Evolutionary conservation across 306 rosid genomes (phyloP), one percentile per base, ranked within the genome.

Genomic region (Cotoneaster glaucophyllus): DNA sequence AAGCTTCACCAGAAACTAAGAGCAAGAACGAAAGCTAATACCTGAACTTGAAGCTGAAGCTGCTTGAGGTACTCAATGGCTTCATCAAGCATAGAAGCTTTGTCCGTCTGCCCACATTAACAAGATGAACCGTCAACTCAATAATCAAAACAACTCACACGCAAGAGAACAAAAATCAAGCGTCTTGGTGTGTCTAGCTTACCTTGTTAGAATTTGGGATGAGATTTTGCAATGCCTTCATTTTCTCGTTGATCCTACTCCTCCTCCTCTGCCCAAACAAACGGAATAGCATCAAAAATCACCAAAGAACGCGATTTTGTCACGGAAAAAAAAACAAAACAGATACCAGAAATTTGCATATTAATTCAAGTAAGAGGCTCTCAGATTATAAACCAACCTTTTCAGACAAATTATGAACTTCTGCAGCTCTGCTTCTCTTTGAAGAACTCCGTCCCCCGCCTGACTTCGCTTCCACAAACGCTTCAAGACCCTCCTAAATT

Each of bases 31-130:
- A 67, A 41, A 24, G 31, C 63, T 53, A 62, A 44, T 22, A 90
- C 97, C 96, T 95, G 98, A 68, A 95, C 96, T 87, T 95, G 98
- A 74, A 95, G 98, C 87, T 92, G 96, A 88, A 95, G 98, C 85
- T 95, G 98, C 86, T 92, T 95, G 45, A 95, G 93, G 81, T 95
- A 95, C 82, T 95, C 98, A 70, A 95, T 95, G 75, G 97, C 97
- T 83, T 95, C 98, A 79, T 95, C 98, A 52, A 95, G 89, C 97
- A 95, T 92, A 12, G 98, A 95, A 81, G 98, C 97, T 86, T 95
- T 95, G 79, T 95, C 97, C 22, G 96, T 90, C 97, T 92, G 90
- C 81, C 70, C 44, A 74, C 54, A 72, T 52, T 54, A 71, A 83
- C 34, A 74, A 79, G 61, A 79, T 69, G 53, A 77, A 61, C 1